These are phyloP conservation scores for Suillus plorans DNA, from an alignment of 768 basidiomycete species.

Conservation along the genomic window DNA sequence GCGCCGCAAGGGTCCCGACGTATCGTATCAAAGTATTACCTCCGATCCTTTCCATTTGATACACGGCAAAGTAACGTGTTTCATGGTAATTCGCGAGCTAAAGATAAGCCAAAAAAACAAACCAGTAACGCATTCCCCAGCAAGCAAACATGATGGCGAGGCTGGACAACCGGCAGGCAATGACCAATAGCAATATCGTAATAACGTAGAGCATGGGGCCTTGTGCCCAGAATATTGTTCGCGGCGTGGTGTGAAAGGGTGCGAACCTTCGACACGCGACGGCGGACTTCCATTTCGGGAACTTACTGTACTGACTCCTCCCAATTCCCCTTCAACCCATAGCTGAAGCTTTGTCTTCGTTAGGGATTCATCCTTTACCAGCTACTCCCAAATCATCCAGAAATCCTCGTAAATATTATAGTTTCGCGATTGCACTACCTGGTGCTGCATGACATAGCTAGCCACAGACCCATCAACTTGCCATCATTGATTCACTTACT, in stretches of 20 bases:
- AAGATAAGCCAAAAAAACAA: constrained; percentile 9
- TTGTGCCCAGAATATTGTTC: neutral
- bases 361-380: constrained; percentile 14
- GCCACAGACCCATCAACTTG: constrained; percentile 24
- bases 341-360: constrained; percentile 16
- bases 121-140: neutral
- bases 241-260: constrained; percentile 1
- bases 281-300: constrained; percentile 27
- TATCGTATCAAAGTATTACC: neutral
- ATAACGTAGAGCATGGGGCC: neutral
- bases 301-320: constrained; percentile 19
- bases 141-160: neutral
- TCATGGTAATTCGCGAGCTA: constrained; percentile 1
- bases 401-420: constrained; percentile 17
- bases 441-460: constrained; percentile 26
- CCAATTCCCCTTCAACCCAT: constrained; percentile 24
- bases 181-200: neutral
- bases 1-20: neutral
- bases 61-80: constrained; percentile 18
- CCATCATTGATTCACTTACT: constrained; percentile 70
- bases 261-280: constrained; percentile 22
- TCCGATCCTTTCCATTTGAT: constrained; percentile 10
- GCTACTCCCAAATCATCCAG: constrained; percentile 22
- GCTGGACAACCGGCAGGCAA: neutral
- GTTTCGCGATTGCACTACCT: constrained; percentile 18